Evolutionary conservation across 345 rosid species (phyloP).

Genomic region (Linum tenue): DNA sequence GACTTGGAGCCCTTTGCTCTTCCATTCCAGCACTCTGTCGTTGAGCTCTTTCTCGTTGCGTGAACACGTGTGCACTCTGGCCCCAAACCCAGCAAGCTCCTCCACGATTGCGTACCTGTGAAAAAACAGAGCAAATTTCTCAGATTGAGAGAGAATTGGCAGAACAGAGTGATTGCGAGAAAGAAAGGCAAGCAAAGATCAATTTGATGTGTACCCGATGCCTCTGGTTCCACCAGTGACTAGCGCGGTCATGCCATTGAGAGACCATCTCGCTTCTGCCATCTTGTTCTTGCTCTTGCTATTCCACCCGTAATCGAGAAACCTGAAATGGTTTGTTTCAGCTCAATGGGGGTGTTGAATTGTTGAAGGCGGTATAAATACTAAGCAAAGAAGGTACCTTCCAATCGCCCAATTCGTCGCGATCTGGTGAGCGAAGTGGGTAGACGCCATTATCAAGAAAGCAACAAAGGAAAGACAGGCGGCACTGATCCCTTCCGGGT

Average conservation of each 20-base stretch:
- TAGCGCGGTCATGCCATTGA: conserved; percentile 20
- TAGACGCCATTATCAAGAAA: no score
- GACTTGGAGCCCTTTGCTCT: not conserved
- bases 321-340: no score
- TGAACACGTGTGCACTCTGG: conserved; percentile 7
- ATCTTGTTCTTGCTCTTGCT: no score
- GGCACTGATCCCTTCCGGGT: no score
- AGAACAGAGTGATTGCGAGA: not conserved
- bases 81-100: conserved; percentile 3
- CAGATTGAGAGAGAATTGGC: not conserved
- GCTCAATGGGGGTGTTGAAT: no score
- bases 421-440: no score
- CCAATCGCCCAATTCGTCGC: no score
- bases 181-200: no score
- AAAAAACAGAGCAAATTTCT: not conserved
- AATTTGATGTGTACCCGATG: conserved; percentile 11
- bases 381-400: no score
- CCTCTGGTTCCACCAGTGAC: conserved; percentile 25
- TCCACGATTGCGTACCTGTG: conserved; percentile 1
- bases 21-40: not conserved
- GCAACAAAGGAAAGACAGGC: no score
- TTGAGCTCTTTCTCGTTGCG: conserved; percentile 1
- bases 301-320: no score
- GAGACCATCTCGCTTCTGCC: conserved; percentile 18
- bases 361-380: no score